These are phyloP conservation scores for Monosporascus sp. DNA, from an alignment of 2,329 filamentous ascomycete genomes.

Conservation along the genomic window DNA sequence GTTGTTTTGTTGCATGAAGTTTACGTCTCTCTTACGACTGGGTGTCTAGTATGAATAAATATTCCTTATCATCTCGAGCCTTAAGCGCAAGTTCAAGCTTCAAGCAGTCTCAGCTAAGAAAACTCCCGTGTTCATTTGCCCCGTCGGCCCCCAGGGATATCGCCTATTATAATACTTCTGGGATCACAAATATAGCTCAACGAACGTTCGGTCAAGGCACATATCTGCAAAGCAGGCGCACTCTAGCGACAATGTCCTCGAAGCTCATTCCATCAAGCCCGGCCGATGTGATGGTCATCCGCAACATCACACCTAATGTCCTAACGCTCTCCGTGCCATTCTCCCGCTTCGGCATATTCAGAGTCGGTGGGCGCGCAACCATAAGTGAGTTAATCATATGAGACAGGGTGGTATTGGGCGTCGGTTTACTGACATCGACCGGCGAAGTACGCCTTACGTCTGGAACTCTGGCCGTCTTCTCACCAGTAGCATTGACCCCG, in stretches of 20 bases:
- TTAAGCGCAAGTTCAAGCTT: too few species aligned
- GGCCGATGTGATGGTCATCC: constrained; percentile 82
- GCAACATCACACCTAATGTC: constrained; percentile 74
- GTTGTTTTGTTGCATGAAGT: too few species aligned
- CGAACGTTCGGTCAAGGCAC: background rate
- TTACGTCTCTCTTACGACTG: too few species aligned
- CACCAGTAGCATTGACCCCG: constrained; percentile 78
- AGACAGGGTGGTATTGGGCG: background rate
- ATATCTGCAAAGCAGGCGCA: constrained; percentile 4
- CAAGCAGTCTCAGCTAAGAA: too few species aligned
- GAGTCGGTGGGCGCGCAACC: constrained; percentile 83
- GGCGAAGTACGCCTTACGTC: constrained; percentile 67
- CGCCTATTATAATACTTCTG: background rate
- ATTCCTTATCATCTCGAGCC: too few species aligned
- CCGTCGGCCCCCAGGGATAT: too few species aligned
- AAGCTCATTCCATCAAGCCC: constrained; percentile 68
- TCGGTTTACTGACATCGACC: background rate
- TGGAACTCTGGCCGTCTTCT: constrained; percentile 82
- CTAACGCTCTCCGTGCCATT: constrained; percentile 82
- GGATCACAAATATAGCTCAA: background rate
- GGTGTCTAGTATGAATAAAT: too few species aligned
- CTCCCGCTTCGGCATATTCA: constrained; percentile 69
- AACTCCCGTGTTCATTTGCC: too few species aligned
- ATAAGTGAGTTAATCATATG: constrained; percentile 55
- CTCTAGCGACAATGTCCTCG: constrained; percentile 45